Conservation (phyloP, 164 flowering plant species). For the Cinnamomum chago region DNA sequence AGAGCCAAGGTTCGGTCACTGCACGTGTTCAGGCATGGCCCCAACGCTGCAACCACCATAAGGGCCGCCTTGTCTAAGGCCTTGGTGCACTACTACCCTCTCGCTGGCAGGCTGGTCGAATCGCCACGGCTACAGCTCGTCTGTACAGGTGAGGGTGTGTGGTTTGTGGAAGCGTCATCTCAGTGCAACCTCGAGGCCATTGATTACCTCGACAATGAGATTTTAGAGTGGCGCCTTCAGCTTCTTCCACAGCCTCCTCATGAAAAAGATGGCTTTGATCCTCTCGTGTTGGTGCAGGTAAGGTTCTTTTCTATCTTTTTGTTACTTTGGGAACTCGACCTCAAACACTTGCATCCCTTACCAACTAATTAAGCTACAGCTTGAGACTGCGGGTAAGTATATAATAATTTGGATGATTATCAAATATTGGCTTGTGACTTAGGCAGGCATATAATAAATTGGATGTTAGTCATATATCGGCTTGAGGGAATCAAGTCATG, state of each 20-base stretch:
- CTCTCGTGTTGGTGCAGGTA: conserved; percentile 63
- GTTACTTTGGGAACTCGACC: no score
- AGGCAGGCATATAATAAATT: no score
- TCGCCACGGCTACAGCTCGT: conserved; percentile 23
- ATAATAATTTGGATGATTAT: no score
- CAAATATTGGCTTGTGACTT: no score
- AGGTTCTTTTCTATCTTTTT: no score
- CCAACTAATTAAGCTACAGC: no score
- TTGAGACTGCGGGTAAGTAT: no score
- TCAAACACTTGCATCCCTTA: no score
- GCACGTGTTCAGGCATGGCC: conserved; percentile 47
- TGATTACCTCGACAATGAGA: conserved; percentile 34
- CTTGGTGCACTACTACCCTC: conserved; percentile 63
- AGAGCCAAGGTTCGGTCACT: conserved; percentile 43
- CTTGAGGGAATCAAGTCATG: no score
- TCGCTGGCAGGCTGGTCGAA: conserved; percentile 50
- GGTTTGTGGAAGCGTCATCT: conserved; percentile 56
- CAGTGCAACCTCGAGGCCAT: conserved; percentile 35
- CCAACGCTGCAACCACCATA: conserved; percentile 30
- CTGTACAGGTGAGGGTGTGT: conserved; percentile 50
- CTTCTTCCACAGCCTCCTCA: conserved; percentile 43
- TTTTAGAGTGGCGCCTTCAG: conserved; percentile 27
- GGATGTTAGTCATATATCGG: no score
- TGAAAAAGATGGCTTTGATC: conserved; percentile 22
- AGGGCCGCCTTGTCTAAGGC: conserved; percentile 50